Base-by-base conservation (phyloP, 176 grass and related monocot genomes). In the Eleusine coracana region DNA sequence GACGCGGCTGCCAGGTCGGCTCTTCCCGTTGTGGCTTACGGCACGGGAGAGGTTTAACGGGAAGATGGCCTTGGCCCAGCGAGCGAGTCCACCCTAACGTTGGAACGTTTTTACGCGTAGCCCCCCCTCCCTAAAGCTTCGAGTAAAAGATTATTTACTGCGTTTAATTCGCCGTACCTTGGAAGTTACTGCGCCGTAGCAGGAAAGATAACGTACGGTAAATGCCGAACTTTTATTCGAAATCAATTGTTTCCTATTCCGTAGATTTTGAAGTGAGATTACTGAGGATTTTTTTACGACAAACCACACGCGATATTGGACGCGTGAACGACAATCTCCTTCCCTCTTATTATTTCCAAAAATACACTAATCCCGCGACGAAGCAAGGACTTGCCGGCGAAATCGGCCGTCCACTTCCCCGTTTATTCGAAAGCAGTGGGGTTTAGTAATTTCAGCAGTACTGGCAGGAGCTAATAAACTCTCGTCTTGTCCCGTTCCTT, bases 371-470 rank as follows among this genome's bases (percentile, higher is more conserved):
- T 62, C 38, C 16, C 12, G 62, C 1, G 4, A 10, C 0, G 70
- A 76, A 17, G 0, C 48, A n/a, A 73, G 88, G 74, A 18, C 20
- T 18, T 60, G 21, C 0, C 66, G 86, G 83, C 59, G 72, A 85
- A 67, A 16, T 3, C 52, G 50, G n/a, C 1, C 73, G 58, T 74
- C 68, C 8, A 66, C 59, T 69, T 66, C 28, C 64, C 68, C 40
- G 83, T 86, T 86, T 66, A 73, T 78, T 86, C 59, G 39, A 45
- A 78, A 84, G 58, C 13, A 60, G 14, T 34, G 29, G 80, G 72
- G 40, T 82, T 89, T 80, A 81, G 37, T 66, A 34, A 23, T 71
- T 70, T 70, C 11, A 18, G 3, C 10, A 42, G 39, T 37, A 50
- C 59, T 15, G 37, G 18, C 66, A 40, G 0, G 54, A 7, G 29